Evolutionary conservation across 345 rosid genomes (phyloP), one percentile per base, ranked within the genome.

Genomic region (Citrus hindsii): DNA sequence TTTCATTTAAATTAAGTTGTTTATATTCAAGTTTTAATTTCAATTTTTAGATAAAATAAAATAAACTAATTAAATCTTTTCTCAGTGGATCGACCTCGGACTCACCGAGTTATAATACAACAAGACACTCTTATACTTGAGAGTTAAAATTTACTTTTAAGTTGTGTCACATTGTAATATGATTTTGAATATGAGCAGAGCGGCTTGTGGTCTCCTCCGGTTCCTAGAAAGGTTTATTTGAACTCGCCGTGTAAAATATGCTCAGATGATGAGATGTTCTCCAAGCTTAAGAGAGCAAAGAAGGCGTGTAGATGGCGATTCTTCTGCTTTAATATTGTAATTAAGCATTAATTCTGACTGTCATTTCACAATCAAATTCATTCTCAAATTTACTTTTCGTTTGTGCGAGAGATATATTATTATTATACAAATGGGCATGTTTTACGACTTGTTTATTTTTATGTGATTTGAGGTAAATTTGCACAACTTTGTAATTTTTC

Each of bases 171-270:
- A 2, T 83, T 86, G 9, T 80, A 83, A 67, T 86, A 83, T 56
- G 86, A 77, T 58, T 86, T 86, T 38, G 82, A 83, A 73, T 82
- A 86, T 61, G 83, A 83, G 76, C 83, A 78, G 60, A 86, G 88
- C 73, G 74, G 86, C 10, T 21, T 86, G 27, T 86, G 88, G 86
- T 86, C 88, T 77, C 88, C 88, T 22, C 86, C 79, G 2, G 37
- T 80, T 32, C 27, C 38, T 48, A 67, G 79, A 71, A 79, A 60
- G 21, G 82, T 38, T 46, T 81, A 82, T 76, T 48, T 86, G 71
- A 67, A 79, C 40, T 83, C 85, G 7, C 78, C 83, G 0, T 79
- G 77, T 5, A 77, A 81, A 53, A 59, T 59, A 24, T 28, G 75
- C 67, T 12, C 55, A 16, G 13, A 14, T 4, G 74, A 73, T 51